A percentile compares a stretch with the other conserved stretches of the same genome.
phyloP scores from a whole-genome alignment of 2,329 filamentous ascomycete species.

The Exophiala alcalophila region DNA sequence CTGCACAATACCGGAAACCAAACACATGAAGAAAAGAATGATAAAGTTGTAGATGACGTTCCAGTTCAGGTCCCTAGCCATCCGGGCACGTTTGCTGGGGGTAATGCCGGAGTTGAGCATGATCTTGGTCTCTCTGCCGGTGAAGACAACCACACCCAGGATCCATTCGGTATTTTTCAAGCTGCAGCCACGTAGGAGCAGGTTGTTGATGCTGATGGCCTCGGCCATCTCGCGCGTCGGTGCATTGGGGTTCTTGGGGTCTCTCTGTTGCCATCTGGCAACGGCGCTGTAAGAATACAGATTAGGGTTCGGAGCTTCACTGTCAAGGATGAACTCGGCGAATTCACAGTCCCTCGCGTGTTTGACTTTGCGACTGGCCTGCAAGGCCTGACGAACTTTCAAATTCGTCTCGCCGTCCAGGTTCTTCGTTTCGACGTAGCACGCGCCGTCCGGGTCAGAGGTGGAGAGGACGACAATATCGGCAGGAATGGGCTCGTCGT shows the following conservation, averaged over 20 bases:
- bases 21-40: conserved; percentile 83
- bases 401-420: conserved; percentile 96
- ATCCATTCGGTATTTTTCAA: conserved; percentile 95
- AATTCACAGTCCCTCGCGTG: conserved; percentile 91
- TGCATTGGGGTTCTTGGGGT: conserved; percentile 60
- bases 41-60: conserved; percentile 96
- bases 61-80: conserved; percentile 92
- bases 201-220: conserved; percentile 89
- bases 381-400: conserved; percentile 87
- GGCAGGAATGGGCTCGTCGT: conserved; percentile 90
- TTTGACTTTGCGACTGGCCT: conserved; percentile 75
- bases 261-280: conserved; percentile 76
- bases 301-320: conserved; percentile 87
- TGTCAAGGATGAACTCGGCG: conserved; percentile 82
- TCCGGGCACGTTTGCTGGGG: conserved; percentile 85
- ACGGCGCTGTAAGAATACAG: conserved; percentile 93
- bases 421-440: conserved; percentile 98
- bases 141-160: conserved; percentile 88
- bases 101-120: conserved; percentile 98
- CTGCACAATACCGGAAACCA: conserved; percentile 79
- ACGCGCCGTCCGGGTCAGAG: conserved; percentile 88
- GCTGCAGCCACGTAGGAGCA: conserved; percentile 89
- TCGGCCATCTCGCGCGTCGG: conserved; percentile 78
- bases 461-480: conserved; percentile 91
- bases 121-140: conserved; percentile 94